Base-by-base conservation (phyloP, 2,329 filamentous ascomycete genomes). In the Westerdykella aurantiaca region DNA sequence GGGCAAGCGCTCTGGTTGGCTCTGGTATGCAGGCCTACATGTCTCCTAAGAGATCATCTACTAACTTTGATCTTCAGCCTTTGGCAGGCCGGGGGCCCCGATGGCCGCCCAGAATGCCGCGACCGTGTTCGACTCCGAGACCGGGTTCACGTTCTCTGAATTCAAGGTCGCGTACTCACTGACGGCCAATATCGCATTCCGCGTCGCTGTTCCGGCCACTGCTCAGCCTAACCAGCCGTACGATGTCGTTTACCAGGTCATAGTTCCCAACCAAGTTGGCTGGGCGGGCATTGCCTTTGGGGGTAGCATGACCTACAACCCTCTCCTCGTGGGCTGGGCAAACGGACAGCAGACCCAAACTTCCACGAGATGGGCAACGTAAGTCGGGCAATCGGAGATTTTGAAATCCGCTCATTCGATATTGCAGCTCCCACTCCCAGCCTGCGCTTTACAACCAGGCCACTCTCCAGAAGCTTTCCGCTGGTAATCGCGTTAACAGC, bases 61-160 rank as follows among this genome's bases (percentile, higher is more conserved):
- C n/a, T 5, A n/a, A 14, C 29, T 25, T 41, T 49, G 2, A 49
- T 11, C 2, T 34, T 6, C 38, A 61, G 59, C 44, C 31, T 38
- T 52, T 22, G 51, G 48, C 21, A 48, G 44, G 38, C 59, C 56
- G 25, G 11, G 25, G 3, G 33, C 10, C n/a, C 33, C 6, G 33
- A 9, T 9, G n/a, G n/a, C 33, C 7, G 45, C 46, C 34, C 13
- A 25, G 16, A 29, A 34, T 17, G 9, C 42, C 18, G 47, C 47
- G 12, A 49, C 58, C 2, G 44, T 53, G 22, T 38, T 50, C 2
- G 61, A 64, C 45, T 39, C 50, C 22, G 61, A 63, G 39, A 64
- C 60, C 18, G 61, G 61, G 39, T 64, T 64, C 45, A 61, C 58
- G 6, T 63, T 63, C 47, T 61, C 60, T 17, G 57, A 64, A 37